A percentile compares a stretch with the other conserved stretches of the same genome.
Conservation (phyloP, 2,329 filamentous ascomycete genomes). For the Coniochaeta hoffmannii region DNA sequence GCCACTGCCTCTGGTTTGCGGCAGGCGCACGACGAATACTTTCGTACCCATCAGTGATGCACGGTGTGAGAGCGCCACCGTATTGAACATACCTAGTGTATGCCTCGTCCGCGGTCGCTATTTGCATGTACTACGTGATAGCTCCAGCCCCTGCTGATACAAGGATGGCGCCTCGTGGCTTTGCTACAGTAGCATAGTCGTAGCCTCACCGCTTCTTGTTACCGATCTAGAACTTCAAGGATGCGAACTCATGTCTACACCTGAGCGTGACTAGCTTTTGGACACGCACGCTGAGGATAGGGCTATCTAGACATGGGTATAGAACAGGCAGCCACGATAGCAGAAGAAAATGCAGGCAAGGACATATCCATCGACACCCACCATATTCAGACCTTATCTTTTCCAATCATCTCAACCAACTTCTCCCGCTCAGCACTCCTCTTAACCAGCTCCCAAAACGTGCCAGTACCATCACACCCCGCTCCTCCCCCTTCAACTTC, state of each 20-base stretch:
- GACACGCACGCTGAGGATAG: no score
- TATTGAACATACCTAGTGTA: no score
- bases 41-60: no score
- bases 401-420: conserved; percentile 19
- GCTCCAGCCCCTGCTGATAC: background rate
- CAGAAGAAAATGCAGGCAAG: no score
- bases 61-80: no score
- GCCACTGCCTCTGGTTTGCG: background rate
- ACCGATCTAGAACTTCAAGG: no score
- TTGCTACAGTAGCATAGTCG: background rate
- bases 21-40: no score
- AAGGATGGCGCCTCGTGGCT: background rate
- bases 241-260: no score
- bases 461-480: conserved; percentile 13
- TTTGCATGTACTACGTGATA: background rate
- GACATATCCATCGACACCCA: background rate
- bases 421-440: conserved; percentile 20
- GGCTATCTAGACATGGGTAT: no score
- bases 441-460: conserved; percentile 22
- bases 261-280: no score
- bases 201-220: background rate
- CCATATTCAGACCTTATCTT: conserved; percentile 4
- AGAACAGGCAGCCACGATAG: no score
- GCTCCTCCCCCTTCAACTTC: conserved; percentile 3
- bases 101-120: background rate